Evolutionary conservation across 2,329 filamentous ascomycete genomes (phyloP).

Genomic region (Ascochyta lentis): DNA sequence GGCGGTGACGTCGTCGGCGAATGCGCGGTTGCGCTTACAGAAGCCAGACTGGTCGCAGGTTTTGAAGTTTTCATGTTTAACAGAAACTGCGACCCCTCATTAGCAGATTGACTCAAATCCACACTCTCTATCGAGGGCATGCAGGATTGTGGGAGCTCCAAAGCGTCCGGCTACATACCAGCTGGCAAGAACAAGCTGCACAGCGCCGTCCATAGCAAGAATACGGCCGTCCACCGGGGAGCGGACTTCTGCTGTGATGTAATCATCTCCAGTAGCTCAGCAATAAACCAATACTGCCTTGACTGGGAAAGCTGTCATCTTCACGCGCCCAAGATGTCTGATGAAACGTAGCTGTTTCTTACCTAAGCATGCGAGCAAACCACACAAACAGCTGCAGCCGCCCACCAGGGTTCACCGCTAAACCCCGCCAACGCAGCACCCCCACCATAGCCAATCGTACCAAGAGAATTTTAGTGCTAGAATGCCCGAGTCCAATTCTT

Average conservation of each 20-base stretch:
- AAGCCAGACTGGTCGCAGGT: slow-evolving; percentile 96
- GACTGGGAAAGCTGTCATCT: slow-evolving; percentile 7
- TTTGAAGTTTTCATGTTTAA: slow-evolving; percentile 98
- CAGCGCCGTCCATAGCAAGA: slow-evolving; percentile 43
- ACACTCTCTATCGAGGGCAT: not conserved
- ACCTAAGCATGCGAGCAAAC: slow-evolving; percentile 5
- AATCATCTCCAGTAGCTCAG: slow-evolving; percentile 39
- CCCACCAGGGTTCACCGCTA: slow-evolving; percentile 3
- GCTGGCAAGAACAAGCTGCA: slow-evolving; percentile 46
- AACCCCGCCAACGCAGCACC: slow-evolving; percentile 26
- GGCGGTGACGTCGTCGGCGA: slow-evolving; percentile 76
- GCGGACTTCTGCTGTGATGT: slow-evolving; percentile 50
- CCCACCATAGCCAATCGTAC: slow-evolving; percentile 28
- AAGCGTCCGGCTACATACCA: slow-evolving; percentile 37
- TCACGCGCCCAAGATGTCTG: slow-evolving; percentile 12
- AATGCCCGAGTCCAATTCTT: slow-evolving; percentile 16
- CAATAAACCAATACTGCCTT: slow-evolving; percentile 24
- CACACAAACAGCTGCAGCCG: slow-evolving; percentile 18
- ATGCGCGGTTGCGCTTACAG: slow-evolving; percentile 91
- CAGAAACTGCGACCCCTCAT: slow-evolving; percentile 64
- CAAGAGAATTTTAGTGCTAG: slow-evolving; percentile 28
- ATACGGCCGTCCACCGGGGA: slow-evolving; percentile 66
- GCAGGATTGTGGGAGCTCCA: slow-evolving; percentile 10
- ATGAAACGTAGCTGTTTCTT: slow-evolving; percentile 19
- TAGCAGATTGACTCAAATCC: not conserved